Conservation (phyloP, 129 eudicot species). For the Tagetes patula region DNA sequence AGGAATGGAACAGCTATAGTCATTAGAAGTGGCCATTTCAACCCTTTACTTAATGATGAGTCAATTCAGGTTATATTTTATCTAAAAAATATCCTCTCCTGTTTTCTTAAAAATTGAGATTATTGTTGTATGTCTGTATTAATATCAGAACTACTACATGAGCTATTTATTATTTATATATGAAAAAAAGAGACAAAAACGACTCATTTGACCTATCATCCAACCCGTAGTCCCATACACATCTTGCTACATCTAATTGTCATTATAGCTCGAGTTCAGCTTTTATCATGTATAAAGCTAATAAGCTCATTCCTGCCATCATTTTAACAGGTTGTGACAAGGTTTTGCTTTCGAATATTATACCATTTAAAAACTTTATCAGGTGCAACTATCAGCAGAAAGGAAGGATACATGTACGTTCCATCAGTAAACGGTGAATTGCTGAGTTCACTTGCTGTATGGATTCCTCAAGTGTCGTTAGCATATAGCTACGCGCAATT, state of each 20-base stretch:
- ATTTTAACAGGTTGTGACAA: background rate
- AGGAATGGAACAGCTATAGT: background rate
- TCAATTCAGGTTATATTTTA: background rate
- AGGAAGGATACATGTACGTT: conserved; percentile 90
- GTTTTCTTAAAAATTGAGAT: background rate
- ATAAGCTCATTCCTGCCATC: conserved; percentile 4
- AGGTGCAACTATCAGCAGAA: conserved; percentile 14
- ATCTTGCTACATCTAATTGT: background rate
- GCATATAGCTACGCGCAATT: conserved; percentile 85
- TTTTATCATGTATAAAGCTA: background rate
- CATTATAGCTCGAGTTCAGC: background rate
- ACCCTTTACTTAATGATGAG: background rate
- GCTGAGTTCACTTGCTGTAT: conserved; percentile 88
- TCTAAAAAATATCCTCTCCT: background rate
- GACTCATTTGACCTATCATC: background rate
- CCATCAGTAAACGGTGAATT: conserved; percentile 61
- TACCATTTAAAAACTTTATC: background rate
- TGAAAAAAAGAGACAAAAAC: background rate
- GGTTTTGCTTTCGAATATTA: background rate
- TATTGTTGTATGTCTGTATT: background rate
- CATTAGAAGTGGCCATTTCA: background rate
- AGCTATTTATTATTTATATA: background rate
- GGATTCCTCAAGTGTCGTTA: conserved; percentile 93
- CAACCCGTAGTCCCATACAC: background rate
- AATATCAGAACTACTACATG: background rate